A percentile compares a stretch with the other conserved stretches of the same genome.
These are phyloP conservation scores for Oxytropis ochrocephala DNA, from an alignment of 306 rosid species.

Conservation along the genomic window DNA sequence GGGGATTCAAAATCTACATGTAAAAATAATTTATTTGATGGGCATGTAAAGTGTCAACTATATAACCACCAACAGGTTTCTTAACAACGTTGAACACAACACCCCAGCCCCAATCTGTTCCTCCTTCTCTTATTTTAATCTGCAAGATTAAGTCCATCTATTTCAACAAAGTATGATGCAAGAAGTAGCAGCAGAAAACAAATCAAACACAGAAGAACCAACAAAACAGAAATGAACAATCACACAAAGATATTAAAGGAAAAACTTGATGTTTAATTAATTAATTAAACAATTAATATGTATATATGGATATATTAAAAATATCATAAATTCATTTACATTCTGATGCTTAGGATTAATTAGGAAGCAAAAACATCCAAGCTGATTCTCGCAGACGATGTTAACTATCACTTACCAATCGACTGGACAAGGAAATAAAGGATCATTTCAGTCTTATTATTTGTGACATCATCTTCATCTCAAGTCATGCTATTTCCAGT, in stretches of 20 bases:
- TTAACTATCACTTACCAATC: constrained; percentile 60
- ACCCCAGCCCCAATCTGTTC: constrained; percentile 99
- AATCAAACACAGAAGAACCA: neutral
- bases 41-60: constrained; percentile 92
- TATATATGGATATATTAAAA: no score
- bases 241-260: neutral
- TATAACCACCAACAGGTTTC: constrained; percentile 78
- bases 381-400: neutral
- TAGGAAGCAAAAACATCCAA: neutral
- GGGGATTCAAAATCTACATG: no score
- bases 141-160: no score
- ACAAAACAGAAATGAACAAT: neutral
- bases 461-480: constrained; percentile 87
- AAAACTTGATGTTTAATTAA: neutral
- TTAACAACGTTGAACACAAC: constrained; percentile 91
- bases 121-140: constrained; percentile 93
- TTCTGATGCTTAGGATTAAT: neutral
- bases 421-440: constrained; percentile 87
- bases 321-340: neutral
- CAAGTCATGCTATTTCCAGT: constrained; percentile 73
- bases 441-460: constrained; percentile 84
- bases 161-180: neutral
- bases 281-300: no score
- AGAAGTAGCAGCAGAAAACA: neutral
- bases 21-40: no score